These are phyloP conservation scores for Mortierella antarctica DNA, from an alignment of 192 early-diverging fungal species.

Conservation along the genomic window DNA sequence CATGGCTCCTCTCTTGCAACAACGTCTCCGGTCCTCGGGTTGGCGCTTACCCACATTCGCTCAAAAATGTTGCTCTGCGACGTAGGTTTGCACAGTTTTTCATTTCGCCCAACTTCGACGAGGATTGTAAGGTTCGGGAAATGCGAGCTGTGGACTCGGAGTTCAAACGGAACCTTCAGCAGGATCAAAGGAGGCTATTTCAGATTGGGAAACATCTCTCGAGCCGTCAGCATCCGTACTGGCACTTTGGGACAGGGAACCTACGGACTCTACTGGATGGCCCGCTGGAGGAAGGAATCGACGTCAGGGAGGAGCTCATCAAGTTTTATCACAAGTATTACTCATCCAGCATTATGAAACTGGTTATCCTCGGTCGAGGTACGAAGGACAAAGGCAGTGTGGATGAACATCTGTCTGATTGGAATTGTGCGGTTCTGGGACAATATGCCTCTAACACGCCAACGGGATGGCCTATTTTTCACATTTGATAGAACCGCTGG, in stretches of 20 bases:
- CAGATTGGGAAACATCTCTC: constrained; percentile 84
- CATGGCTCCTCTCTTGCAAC: neutral
- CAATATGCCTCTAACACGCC: neutral
- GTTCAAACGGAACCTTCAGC: constrained; percentile 90
- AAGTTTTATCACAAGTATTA: constrained; percentile 89
- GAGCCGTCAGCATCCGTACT: constrained; percentile 78
- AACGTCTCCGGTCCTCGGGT: neutral
- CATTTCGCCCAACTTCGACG: constrained; percentile 84
- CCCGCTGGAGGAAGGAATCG: constrained; percentile 70
- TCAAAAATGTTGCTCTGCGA: neutral
- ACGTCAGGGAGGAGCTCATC: constrained; percentile 82
- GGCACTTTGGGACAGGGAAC: constrained; percentile 90
- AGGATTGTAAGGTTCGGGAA: constrained; percentile 89
- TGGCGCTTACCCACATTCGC: neutral
- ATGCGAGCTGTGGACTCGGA: constrained; percentile 94
- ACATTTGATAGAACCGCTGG: constrained; percentile 71
- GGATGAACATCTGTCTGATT: neutral
- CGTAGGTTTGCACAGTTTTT: constrained; percentile 85
- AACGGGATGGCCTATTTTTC: neutral
- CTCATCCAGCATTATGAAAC: constrained; percentile 92
- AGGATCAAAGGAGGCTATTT: constrained; percentile 82
- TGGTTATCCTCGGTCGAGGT: constrained; percentile 82
- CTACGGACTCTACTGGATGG: constrained; percentile 76
- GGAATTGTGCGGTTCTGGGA: neutral
- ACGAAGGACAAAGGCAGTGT: neutral